A percentile compares a stretch with the other conserved stretches of the same genome.
phyloP scores from a whole-genome alignment of 192 early-diverging fungal genomes.

The Cetraspora pellucida region DNA sequence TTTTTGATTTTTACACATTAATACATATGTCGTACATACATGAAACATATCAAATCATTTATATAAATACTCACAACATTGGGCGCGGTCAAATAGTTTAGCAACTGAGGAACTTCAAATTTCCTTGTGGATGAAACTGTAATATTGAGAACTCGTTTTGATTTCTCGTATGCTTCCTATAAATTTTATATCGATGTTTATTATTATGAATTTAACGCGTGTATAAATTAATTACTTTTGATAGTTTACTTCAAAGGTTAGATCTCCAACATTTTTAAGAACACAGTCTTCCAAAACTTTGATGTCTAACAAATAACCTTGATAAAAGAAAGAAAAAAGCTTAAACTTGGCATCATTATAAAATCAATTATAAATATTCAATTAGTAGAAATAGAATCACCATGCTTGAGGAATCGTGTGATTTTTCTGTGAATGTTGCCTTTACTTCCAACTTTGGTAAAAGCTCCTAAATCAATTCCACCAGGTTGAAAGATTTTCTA shows the following conservation, averaged over 20 bases:
- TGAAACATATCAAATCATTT: not conserved
- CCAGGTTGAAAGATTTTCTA: conserved; percentile 55
- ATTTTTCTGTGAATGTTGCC: conserved; percentile 67
- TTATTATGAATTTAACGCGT: too few relatives aligned
- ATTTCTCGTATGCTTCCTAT: conserved; percentile 69
- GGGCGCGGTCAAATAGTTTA: conserved; percentile 79
- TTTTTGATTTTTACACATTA: not conserved
- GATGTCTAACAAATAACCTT: conserved; percentile 74
- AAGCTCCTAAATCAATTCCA: conserved; percentile 70
- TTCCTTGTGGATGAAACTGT: conserved; percentile 71
- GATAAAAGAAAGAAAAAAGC: not conserved
- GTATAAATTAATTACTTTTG: not conserved
- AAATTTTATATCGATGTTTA: not conserved
- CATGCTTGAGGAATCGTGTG: conserved; percentile 67
- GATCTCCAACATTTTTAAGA: conserved; percentile 68
- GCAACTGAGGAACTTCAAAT: conserved; percentile 71
- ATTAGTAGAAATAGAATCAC: conserved; percentile 37
- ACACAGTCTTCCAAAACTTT: conserved; percentile 77
- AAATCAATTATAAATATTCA: not conserved
- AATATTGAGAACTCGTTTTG: conserved; percentile 76
- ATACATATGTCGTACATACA: not conserved
- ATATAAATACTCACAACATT: conserved; percentile 62
- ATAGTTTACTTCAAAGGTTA: conserved; percentile 61
- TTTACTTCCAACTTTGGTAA: conserved; percentile 56
- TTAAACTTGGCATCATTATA: not conserved